Evolutionary conservation across 176 grass and related monocot genomes (phyloP).

Genomic region (Saccharum officinarum): DNA sequence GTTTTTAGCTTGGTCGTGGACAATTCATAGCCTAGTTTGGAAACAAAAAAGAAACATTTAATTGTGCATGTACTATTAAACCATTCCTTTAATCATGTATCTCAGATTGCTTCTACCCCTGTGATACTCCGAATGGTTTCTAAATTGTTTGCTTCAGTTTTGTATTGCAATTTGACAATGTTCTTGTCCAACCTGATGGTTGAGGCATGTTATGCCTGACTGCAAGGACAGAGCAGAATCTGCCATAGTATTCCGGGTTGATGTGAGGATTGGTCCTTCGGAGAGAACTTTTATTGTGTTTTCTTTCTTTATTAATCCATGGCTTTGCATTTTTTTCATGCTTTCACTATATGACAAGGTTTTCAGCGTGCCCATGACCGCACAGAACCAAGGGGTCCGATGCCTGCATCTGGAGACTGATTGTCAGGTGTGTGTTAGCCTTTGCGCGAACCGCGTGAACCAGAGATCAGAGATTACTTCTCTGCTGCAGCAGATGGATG

Average conservation of each 20-base stretch:
- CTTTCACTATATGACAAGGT: not conserved
- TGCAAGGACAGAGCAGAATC: not conserved
- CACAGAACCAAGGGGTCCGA: too few species aligned
- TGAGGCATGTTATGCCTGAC: not conserved
- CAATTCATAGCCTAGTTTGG: constrained; percentile 39
- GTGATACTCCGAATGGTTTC: not conserved
- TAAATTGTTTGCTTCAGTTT: not conserved
- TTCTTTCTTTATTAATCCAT: not conserved
- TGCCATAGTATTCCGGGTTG: not conserved
- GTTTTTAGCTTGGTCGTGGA: constrained; percentile 14
- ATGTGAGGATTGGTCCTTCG: not conserved
- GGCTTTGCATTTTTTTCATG: not conserved
- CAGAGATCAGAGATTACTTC: too few species aligned
- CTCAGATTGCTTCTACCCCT: constrained; percentile 25
- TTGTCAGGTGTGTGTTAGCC: too few species aligned
- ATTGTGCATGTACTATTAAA: constrained; percentile 41
- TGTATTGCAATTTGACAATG: not conserved
- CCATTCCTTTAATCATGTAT: constrained; percentile 24
- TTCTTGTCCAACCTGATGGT: not conserved
- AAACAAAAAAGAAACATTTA: constrained; percentile 28
- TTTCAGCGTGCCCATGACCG: not conserved
- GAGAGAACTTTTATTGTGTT: not conserved
- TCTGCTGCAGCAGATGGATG: too few species aligned
- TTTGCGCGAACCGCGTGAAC: too few species aligned
- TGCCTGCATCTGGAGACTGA: too few species aligned